These are phyloP conservation scores for Sherardia arvensis DNA, from an alignment of 257 asterid species.

Conservation along the genomic window DNA sequence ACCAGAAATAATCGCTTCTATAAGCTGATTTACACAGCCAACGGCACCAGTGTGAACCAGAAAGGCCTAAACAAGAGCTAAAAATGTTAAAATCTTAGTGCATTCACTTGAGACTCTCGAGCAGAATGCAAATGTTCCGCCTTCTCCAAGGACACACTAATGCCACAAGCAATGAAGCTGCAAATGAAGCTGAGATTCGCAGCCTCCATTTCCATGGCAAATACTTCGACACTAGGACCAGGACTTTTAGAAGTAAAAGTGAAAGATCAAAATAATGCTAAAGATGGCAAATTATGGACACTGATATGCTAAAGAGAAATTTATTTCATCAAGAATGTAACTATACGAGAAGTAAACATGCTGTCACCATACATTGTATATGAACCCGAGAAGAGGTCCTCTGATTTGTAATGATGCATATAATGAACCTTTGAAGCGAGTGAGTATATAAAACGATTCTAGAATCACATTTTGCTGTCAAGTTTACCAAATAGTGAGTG, in stretches of 20 bases:
- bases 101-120: background rate
- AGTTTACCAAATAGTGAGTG: conserved; percentile 63
- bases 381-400: background rate
- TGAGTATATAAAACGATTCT: background rate
- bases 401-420: background rate
- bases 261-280: background rate
- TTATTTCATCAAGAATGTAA: background rate
- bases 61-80: background rate
- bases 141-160: background rate
- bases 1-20: too few relatives aligned
- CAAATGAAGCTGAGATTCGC: background rate
- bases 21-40: too few relatives aligned
- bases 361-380: background rate
- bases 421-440: background rate
- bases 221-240: background rate
- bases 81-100: background rate
- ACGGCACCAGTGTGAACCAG: background rate
- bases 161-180: background rate
- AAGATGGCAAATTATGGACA: background rate
- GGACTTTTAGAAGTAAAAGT: background rate
- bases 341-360: conserved; percentile 3
- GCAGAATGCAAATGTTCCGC: background rate
- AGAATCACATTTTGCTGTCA: conserved; percentile 57
- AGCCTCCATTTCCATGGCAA: background rate
- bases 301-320: background rate